Conservation (phyloP, 2,329 filamentous ascomycete species). For the Clonostachys rhizophaga region DNA sequence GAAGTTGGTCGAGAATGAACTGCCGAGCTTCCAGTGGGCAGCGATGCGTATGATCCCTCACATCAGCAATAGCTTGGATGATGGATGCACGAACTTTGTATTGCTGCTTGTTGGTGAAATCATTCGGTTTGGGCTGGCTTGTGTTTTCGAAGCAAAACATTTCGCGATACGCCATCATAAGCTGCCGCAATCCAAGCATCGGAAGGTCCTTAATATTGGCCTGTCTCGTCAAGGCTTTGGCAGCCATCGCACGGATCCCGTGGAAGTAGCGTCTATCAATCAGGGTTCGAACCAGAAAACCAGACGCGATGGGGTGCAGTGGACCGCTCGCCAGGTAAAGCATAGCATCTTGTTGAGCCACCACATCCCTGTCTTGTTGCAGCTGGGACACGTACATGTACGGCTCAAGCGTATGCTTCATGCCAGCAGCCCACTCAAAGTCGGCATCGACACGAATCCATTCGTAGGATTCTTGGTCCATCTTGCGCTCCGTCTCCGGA, state of each 20-base stretch:
- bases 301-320: conserved; percentile 78
- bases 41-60: conserved; percentile 69
- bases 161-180: conserved; percentile 80
- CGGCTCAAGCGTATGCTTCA: conserved; percentile 75
- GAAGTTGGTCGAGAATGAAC: conserved; percentile 84
- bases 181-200: conserved; percentile 77
- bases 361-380: conserved; percentile 94
- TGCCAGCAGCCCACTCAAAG: conserved; percentile 93
- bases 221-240: conserved; percentile 71
- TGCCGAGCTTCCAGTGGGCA: conserved; percentile 75
- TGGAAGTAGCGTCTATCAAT: conserved; percentile 93
- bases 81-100: conserved; percentile 86
- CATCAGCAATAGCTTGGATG: conserved; percentile 70
- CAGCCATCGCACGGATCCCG: conserved; percentile 84
- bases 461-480: conserved; percentile 96
- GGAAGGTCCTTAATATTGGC: conserved; percentile 60
- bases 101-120: conserved; percentile 81
- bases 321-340: conserved; percentile 65
- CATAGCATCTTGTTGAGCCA: conserved; percentile 77
- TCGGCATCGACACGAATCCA: conserved; percentile 98
- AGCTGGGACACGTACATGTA: conserved; percentile 99
- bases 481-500: conserved; percentile 78
- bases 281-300: conserved; percentile 82
- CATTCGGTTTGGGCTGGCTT: conserved; percentile 79
- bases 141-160: conserved; percentile 81